A percentile compares a stretch with the other conserved stretches of the same genome.
phyloP scores from a whole-genome alignment of 805 yeast species.

The Hanseniaspora guilliermondii region DNA sequence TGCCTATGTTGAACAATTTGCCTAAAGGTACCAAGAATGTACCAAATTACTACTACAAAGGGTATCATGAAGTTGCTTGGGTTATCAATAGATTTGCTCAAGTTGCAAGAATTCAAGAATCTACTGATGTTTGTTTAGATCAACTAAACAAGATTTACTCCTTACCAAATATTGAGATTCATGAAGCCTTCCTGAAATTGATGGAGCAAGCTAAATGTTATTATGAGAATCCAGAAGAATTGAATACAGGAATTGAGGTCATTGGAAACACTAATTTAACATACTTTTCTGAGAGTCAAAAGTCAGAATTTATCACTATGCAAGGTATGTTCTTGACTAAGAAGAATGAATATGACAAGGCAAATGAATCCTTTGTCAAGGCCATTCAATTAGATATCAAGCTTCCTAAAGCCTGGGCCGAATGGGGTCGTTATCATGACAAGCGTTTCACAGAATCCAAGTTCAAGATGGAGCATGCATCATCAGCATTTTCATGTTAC shows the following conservation, averaged over 20 bases:
- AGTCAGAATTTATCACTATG: conserved; percentile 92
- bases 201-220: conserved; percentile 97
- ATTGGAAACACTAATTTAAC: conserved; percentile 92
- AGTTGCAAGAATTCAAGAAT: conserved; percentile 90
- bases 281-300: conserved; percentile 92
- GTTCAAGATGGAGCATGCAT: conserved; percentile 68
- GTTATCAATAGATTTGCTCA: conserved; percentile 96
- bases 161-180: conserved; percentile 92
- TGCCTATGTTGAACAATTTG: conserved; percentile 78
- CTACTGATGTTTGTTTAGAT: conserved; percentile 91
- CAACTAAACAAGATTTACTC: conserved; percentile 90
- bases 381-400: conserved; percentile 93
- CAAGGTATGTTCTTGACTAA: conserved; percentile 97
- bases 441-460: conserved; percentile 74
- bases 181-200: conserved; percentile 89
- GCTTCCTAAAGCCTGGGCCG: conserved; percentile 97
- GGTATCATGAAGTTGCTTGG: conserved; percentile 98
- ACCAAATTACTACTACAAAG: conserved; percentile 90
- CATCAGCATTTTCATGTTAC: conserved; percentile 89
- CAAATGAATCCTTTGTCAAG: conserved; percentile 94
- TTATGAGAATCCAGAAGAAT: conserved; percentile 78
- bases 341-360: conserved; percentile 80
- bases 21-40: conserved; percentile 64
- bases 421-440: conserved; percentile 96
- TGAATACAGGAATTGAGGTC: conserved; percentile 91